Evolutionary conservation across 495 filamentous ascomycete genomes (phyloP), one percentile per base, ranked within the genome.

Genomic region (Xeromyces bisporus): DNA sequence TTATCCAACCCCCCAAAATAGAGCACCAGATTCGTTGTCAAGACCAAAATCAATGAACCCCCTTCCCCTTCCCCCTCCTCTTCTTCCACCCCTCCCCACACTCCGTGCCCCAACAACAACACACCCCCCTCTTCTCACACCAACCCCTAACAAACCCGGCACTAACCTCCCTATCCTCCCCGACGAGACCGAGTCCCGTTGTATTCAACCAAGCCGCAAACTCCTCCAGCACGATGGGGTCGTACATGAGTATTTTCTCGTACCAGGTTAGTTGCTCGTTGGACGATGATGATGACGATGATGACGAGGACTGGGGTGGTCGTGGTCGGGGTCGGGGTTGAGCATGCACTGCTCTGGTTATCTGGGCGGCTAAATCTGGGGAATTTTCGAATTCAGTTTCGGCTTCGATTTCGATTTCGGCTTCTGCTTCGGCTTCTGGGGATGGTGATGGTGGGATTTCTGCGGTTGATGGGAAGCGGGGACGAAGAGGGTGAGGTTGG

Each of bases 181-280:
- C 67, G 0, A 72, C 60, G 11, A 60, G 56, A 6, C 57, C 59
- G 21, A 91, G 42, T 3, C 74, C 75, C 18, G 77, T 71, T 11
- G 62, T 65, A 37, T 93, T 93, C 15, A 97, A 49, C 83, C 83
- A 96, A 1, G 51, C 57, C 3, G 85, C 64, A 6, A 97, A 56
- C 34, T 94, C 89, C 50, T 96, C 89, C 1, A 94, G 47, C 0
- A 89, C 62, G 23, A 97, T 77, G 0, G 91, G 84, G 39, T 96
- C 87, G 47, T 87, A 96, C 55, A 93, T 73, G 11, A 96, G 62
- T 28, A 97, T 93, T 50, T 84, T 87, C 58, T 93, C 77, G 32
- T 91, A 62, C 77, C 81, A 94, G 73, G 18, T 56, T 50, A 15
- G 36, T 34, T 37, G 14, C 38, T 37, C 18, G n/a, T n/a, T n/a